Evolutionary conservation across 1,284 basidiomycete species (phyloP), one percentile per base, ranked within the genome.

Genomic region (Cutaneotrichosporon dermatis): DNA sequence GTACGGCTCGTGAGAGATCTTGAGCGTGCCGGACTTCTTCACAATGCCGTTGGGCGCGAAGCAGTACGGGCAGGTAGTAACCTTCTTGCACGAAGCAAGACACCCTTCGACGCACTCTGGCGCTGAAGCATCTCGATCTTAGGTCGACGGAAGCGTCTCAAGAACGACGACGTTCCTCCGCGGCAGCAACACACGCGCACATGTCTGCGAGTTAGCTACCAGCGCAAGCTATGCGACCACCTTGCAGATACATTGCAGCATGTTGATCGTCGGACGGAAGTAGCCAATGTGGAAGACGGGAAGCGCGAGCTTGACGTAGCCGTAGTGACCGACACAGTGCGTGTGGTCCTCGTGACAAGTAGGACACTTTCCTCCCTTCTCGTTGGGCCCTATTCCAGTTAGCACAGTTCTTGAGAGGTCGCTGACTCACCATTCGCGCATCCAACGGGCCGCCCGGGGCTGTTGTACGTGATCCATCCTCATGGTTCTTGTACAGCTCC

Each of bases 261-360:
- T 91, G 50, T 85, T 85, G 60, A 99, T 92, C 11, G 88, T 91
- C 64, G 97, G 92, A 73, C 94, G 92, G 82, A 99, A 97, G 80
- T 92, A 99, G 12, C 96, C 96, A 64, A 98, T 92, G 75, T 99
- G 94, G 73, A 98, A 99, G 11, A 98, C 94, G 0, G 95, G 95
- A 10, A 99, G 86, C 37, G 90, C 87, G 41, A 99, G 85, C 78
- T 95, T 95, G 80, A 97, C 94, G 79, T 95, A 96, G 7, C 93
- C 94, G 76, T 95, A 97, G 77, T 98, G 94, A 1, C 96, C 96
- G 6, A 98, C 94, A 76, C 96, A 99, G 67, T 97, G 92, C 2
- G 93, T 89, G 59, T 92, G 88, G 45, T 86, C 87, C 64, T 93
- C 85, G 12, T 92, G 92, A 72, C 96, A 99, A 0, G 96, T 99